These are phyloP conservation scores for Papilionanthe hybrid DNA, from an alignment of 116 monocot genomes.

Conservation along the genomic window DNA sequence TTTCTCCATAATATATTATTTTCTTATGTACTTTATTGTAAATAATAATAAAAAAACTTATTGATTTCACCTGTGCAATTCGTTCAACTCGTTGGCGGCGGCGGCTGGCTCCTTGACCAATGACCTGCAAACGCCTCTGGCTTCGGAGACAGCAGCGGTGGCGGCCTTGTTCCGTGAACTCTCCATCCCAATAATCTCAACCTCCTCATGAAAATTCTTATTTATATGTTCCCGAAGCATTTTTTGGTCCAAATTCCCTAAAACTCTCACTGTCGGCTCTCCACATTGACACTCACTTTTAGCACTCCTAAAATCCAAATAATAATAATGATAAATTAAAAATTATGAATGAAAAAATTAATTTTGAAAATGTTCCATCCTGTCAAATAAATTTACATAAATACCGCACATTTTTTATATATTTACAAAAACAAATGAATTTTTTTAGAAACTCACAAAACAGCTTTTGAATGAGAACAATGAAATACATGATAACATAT, in stretches of 20 bases:
- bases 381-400: not conserved
- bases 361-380: not conserved
- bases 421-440: not conserved
- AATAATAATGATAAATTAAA: not conserved
- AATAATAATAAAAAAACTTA: no score
- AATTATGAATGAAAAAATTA: not conserved
- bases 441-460: no score
- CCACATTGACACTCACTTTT: constrained; percentile 25
- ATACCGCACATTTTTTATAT: constrained; percentile 36
- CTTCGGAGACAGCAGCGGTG: constrained; percentile 5
- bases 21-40: not conserved
- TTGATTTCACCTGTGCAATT: no score
- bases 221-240: constrained; percentile 47
- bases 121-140: no score
- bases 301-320: constrained; percentile 40
- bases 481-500: no score
- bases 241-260: constrained; percentile 54
- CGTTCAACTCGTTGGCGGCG: not conserved
- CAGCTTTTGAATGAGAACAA: no score
- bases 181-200: constrained; percentile 46
- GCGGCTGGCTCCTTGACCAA: not conserved
- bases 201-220: constrained; percentile 45
- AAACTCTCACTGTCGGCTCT: constrained; percentile 41
- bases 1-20: not conserved
- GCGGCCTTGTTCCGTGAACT: constrained; percentile 29